Evolutionary conservation across 805 yeast genomes (phyloP), one percentile per base, ranked within the genome.

Genomic region (Barnettozyma sp.): DNA sequence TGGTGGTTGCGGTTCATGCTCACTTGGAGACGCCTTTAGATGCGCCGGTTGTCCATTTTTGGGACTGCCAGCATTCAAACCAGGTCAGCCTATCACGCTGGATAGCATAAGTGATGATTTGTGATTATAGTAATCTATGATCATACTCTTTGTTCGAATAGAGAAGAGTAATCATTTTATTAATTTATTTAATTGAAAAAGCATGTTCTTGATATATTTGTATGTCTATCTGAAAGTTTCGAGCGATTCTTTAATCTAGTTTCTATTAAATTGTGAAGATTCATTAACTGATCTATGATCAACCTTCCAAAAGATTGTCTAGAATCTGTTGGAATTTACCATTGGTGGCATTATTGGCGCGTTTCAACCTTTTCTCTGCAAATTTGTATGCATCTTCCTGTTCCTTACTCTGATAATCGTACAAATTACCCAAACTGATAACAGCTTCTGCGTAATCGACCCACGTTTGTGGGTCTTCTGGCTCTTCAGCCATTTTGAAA

Each of bases 21-120:
- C 97, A 0, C 70, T 92, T 33, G 99, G 99, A 29, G 99, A 92
- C 59, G 98, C 98, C 0, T 92, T 92, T 65, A 70, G 99, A 54
- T 92, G 99, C 59, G 95, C 88, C 48, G 97, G 97, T 3, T 92
- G 99, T 63, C 99, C 99, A 26, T 92, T 80, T 61, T 65, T 92
- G 47, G 99, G 99, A 0, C 67, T 92, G 30, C 99, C 99, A 12
- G 97, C 99, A 4, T 92, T 92, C 71, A 87, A 87, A 62, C 98
- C 97, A 1, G 99, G 99, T 35, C 94, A 92, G 63, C 78, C 78
- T 9, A 77, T 92, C 36, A 78, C 81, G 22, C 63, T 90, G 44
- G 86, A 73, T 50, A 72, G 76, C 36, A 75, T 82, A 48, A 82
- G 81, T 26, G 94, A 82, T 58, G 94, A 85, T 56, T 68, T 83